phyloP scores from a whole-genome alignment of 306 rosid genomes.

The Oxytropis ochrocephala region DNA sequence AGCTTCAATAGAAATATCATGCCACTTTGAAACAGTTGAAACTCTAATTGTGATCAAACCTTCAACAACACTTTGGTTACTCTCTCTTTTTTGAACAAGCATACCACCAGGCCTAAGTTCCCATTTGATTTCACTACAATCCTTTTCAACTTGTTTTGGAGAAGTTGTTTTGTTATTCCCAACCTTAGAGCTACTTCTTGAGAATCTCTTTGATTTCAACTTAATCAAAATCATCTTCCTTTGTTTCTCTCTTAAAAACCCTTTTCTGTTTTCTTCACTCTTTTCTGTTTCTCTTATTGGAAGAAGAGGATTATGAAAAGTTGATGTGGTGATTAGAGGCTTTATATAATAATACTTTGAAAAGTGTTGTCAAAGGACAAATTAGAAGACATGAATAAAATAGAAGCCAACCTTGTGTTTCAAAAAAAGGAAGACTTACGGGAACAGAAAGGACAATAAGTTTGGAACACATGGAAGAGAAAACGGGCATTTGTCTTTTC shows the following conservation, averaged over 20 bases:
- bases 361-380: conserved; percentile 7
- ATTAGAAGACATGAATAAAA: conserved; percentile 19
- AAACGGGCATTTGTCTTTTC: conserved; percentile 25
- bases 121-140: conserved; percentile 67
- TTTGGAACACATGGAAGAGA: conserved; percentile 26
- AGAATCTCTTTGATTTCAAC: conserved; percentile 70
- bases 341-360: conserved; percentile 39
- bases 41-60: conserved; percentile 72
- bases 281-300: not conserved
- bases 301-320: not conserved
- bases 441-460: conserved; percentile 15
- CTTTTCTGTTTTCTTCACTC: not conserved
- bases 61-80: conserved; percentile 32
- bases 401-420: conserved; percentile 34
- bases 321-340: conserved; percentile 13
- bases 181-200: conserved; percentile 59
- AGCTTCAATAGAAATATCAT: conserved; percentile 62
- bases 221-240: conserved; percentile 81
- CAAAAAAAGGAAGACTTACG: conserved; percentile 16
- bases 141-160: conserved; percentile 22
- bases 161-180: conserved; percentile 20
- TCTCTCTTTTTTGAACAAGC: conserved; percentile 91
- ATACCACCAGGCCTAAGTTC: conserved; percentile 95
- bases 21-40: conserved; percentile 66
- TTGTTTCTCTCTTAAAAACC: not conserved